Evolutionary conservation across 2,329 filamentous ascomycete genomes (phyloP), one percentile per base, ranked within the genome.

Genomic region (Helotiales sp.): DNA sequence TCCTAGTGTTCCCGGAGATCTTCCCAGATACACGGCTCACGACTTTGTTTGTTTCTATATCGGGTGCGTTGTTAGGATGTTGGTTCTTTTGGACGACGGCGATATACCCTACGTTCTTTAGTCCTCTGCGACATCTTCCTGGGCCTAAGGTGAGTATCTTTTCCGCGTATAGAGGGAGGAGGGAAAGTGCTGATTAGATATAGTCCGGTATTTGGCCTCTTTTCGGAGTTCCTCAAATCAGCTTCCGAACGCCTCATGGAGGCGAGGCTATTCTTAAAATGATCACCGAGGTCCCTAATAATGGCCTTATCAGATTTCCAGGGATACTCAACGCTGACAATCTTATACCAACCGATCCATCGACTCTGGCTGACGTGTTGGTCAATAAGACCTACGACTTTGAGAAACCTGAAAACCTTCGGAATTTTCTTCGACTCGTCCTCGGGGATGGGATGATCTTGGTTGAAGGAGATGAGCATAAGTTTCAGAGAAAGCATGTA

Each of bases 381-480:
- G 83, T 86, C 17, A 82, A 81, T 31, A 87, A 86, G 57, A 83
- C 77, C 62, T 91, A 92, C 70, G 82, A 87, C 34, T 92, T 89
- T 62, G 68, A 78, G 49, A 91, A 91, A 68, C 86, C 87, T 0
- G 51, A 66, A 1, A 67, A 77, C 17, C 63, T 89, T 15, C 76
- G 83, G 22, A 75, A 74, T 42, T 79, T 81, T 1, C 75, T 93
- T 4, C 81, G 79, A 1, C 78, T 82, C 17, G 78, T 92, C 31
- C 76, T 93, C 6, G 88, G 90, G 6, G 75, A 86, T 12, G 89
- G 90, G 8, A 75, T 92, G 9, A 75, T 96, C 31, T 76, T 76
- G 4, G 83, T 87, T 0, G 92, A 97, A 72, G 92, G 92, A 13
- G 89, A 93, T 13, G 89, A 92, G 66, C 93, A 96, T 73, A 93